Conservation (phyloP, 768 basidiomycete species). For the Hygrophoropsis aurantiaca region DNA sequence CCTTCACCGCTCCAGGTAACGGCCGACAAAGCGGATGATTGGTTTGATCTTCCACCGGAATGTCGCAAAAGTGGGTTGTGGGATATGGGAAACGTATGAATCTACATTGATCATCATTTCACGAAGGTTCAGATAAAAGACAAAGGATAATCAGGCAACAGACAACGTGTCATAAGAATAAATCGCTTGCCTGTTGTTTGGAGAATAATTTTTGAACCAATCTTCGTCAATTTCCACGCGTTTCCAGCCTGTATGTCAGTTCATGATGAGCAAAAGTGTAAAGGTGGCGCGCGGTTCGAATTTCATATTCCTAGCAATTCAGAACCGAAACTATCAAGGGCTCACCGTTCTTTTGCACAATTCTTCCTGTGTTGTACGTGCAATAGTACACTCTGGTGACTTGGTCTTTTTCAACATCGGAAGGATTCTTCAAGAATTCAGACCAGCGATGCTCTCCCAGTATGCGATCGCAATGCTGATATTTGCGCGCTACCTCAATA, state of each 20-base stretch:
- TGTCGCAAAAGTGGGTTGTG: conserved; percentile 32
- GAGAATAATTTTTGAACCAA: conserved; percentile 38
- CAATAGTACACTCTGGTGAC: conserved; percentile 41
- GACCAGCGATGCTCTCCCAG: conserved; percentile 46
- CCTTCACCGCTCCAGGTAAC: conserved; percentile 34
- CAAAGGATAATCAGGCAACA: neutral
- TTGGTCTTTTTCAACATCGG: conserved; percentile 24
- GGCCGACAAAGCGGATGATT: conserved; percentile 41
- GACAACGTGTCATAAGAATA: neutral
- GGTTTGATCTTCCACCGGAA: conserved; percentile 40
- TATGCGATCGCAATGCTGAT: conserved; percentile 30
- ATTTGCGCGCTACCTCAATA: conserved; percentile 38
- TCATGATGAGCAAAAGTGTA: neutral
- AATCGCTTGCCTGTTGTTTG: conserved; percentile 22
- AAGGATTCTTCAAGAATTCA: conserved; percentile 34
- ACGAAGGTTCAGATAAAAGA: neutral
- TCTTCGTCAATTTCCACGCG: conserved; percentile 41
- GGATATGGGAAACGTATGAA: conserved; percentile 42
- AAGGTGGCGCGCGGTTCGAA: neutral
- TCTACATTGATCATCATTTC: conserved; percentile 12
- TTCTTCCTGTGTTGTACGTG: conserved; percentile 33
- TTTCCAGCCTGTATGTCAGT: conserved; percentile 42
- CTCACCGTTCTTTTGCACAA: conserved; percentile 45
- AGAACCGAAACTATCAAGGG: no score
- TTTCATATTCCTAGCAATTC: no score